Evolutionary conservation across 495 filamentous ascomycete genomes (phyloP), one percentile per base, ranked within the genome.

Genomic region (Penicillium daleae): DNA sequence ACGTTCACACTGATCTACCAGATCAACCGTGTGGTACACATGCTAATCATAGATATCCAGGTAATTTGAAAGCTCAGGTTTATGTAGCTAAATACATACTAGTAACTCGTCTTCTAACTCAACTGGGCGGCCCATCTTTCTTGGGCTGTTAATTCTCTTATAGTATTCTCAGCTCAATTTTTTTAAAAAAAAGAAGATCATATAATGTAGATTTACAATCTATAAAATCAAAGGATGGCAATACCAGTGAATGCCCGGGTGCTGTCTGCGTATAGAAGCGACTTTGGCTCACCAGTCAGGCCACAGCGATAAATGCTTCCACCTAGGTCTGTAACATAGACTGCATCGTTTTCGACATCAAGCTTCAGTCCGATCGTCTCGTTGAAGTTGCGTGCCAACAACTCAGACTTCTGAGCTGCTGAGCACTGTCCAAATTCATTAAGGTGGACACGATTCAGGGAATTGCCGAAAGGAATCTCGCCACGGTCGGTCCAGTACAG

Each of bases 401-500:
- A 78, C 61, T 78, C 69, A 50, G 68, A 59, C 9, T 63, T 67
- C 26, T 26, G 35, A 4, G 33, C 10, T 32, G 0, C 6, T 60
- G 49, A 0, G 12, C 24, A 6, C 15, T 49, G 67, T 2, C 74
- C 74, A 29, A 44, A 31, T 24, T 60, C 51, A 55, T 64, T 61
- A 24, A 77, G 57, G 2, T n/a, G 35, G 7, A 66, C 24, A 7
- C 66, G 59, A 66, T 81, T 82, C 61, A 86, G 56, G 31, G 74
- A 80, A 59, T 82, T 83, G 0, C 83, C 82, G 6, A 68, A 52
- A 0, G 80, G 82, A 10, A 77, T 59, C 64, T 84, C 82, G 6
- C 84, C 84, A 26, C 82, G 76, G 64, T 85, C 83, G 2, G 83
- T 84, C 84, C 82, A 85, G 66, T 83, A 86, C 22, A 85, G 69